Base-by-base conservation (phyloP, 345 rosid species). In the Citrus mangshanensis region DNA sequence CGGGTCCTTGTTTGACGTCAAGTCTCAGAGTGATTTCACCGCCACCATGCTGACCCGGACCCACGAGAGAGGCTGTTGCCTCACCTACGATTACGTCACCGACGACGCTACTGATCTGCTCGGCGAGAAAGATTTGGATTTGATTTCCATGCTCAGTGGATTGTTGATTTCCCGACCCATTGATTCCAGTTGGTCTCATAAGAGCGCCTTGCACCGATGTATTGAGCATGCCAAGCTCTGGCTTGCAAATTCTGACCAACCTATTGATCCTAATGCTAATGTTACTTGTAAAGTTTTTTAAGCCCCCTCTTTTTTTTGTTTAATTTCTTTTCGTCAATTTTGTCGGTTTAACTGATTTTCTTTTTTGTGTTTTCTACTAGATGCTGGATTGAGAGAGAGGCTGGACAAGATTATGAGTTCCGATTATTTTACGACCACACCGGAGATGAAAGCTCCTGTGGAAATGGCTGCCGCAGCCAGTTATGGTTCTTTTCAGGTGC, bases 31-130 rank as follows among this genome's bases (percentile, higher is more conserved):
- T 40, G 99, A 94, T 60, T 91, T 89, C 74, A 82, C 95, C 7
- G 88, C 95, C 59, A 91, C 88, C 71, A 92, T 92, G 95, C 77
- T 91, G 83, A 91, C 94, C 49, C 87, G 95, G 85, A 92, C 92
- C 3, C 97, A 93, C 74, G 99, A 94, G 91, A 84, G 98, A 46
- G 92, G 93, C 0, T 93, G 93, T 76, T 97, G 99, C 85, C 85
- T 94, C 92, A 86, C 93, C 30, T 97, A 97, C 70, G 99, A 97
- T 81, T 84, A 84, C 32, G 98, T 97, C 5, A 91, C 98, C 9
- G 99, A 97, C 59, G 98, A 97, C n/a, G 93, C 90, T 19, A 90
- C 95, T 74, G 98, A 93, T 90, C 87, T 89, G 78, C 93, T 96
- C 7, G 85, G 92, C 18, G 99, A 96, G 84, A 74, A 77, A 46